Percentiles rank a stretch among this genome's conserved stretches.
Conservation (phyloP, 2,329 filamentous ascomycete genomes). For the Colletotrichum gloeosporioides region DNA sequence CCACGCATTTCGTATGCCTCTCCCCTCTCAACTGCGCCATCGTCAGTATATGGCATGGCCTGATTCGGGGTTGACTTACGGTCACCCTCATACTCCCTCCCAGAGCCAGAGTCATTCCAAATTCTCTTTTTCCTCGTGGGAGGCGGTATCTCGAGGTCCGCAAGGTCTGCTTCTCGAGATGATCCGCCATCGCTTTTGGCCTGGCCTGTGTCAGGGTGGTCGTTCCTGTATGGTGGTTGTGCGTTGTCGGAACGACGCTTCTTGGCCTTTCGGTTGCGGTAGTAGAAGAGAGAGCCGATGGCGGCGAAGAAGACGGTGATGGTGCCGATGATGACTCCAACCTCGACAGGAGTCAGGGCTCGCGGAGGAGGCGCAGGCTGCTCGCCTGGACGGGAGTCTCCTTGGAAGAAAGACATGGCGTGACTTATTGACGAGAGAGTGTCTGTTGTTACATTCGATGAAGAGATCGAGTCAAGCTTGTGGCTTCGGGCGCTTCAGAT, state of each 20-base stretch:
- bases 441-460: neutral
- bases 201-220: neutral
- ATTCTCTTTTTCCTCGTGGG: neutral
- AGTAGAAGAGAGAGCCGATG: constrained; percentile 27
- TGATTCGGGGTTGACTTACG: neutral
- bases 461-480: neutral
- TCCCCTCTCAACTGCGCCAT: neutral
- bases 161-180: neutral
- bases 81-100: neutral
- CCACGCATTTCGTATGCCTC: constrained; percentile 3
- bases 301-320: constrained; percentile 26
- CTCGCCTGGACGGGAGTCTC: constrained; percentile 16
- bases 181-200: neutral
- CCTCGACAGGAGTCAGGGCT: constrained; percentile 29
- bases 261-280: constrained; percentile 21
- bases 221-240: neutral
- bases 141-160: neutral
- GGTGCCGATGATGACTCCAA: constrained; percentile 30
- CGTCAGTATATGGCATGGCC: neutral
- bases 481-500: neutral
- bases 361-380: constrained; percentile 9
- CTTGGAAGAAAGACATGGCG: constrained; percentile 21
- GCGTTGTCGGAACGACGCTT: neutral
- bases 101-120: neutral
- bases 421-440: neutral